A percentile compares a stretch with the other conserved stretches of the same genome.
Conservation (phyloP, 1,284 basidiomycete species). For the Lentinula novae-zelandiae region DNA sequence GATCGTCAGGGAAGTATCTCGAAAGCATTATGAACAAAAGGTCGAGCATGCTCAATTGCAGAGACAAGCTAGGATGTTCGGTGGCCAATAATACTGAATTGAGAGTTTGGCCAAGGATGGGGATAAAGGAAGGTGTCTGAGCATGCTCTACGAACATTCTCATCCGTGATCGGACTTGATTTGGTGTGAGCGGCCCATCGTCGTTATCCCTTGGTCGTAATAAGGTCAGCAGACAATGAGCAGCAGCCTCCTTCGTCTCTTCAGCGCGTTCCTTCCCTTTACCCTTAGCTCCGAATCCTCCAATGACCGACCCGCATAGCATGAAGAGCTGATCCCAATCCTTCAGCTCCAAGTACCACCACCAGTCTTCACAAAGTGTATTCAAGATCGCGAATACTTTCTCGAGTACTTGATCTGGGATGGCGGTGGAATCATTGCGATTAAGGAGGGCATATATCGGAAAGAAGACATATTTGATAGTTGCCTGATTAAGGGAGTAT, state of each 20-base stretch:
- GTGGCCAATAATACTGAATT: slow-evolving; percentile 62
- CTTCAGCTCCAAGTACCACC: slow-evolving; percentile 68
- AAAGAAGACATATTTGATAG: slow-evolving; percentile 83
- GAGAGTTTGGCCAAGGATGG: slow-evolving; percentile 81
- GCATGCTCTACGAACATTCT: slow-evolving; percentile 44
- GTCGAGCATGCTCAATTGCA: slow-evolving; percentile 67
- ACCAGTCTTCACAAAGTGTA: slow-evolving; percentile 66
- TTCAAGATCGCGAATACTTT: slow-evolving; percentile 62
- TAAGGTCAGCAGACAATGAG: slow-evolving; percentile 51
- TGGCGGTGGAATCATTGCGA: slow-evolving; percentile 58
- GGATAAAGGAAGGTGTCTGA: slow-evolving; percentile 52
- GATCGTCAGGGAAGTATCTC: slow-evolving; percentile 58
- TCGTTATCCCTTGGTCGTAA: slow-evolving; percentile 33
- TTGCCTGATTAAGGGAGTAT: slow-evolving; percentile 45
- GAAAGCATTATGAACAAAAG: slow-evolving; percentile 53
- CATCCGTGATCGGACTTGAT: slow-evolving; percentile 33
- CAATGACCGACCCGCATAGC: slow-evolving; percentile 67
- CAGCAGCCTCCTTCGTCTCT: slow-evolving; percentile 72
- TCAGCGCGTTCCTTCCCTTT: slow-evolving; percentile 64
- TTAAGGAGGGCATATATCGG: slow-evolving; percentile 82
- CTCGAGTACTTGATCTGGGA: slow-evolving; percentile 81
- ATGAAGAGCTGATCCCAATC: slow-evolving; percentile 85
- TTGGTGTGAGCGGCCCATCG: slow-evolving; percentile 21
- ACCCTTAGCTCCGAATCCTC: slow-evolving; percentile 56
- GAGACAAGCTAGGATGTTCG: slow-evolving; percentile 48